These are phyloP conservation scores for Ceratocystis colombiana DNA, from an alignment of 2,329 filamentous ascomycete species.

Conservation along the genomic window DNA sequence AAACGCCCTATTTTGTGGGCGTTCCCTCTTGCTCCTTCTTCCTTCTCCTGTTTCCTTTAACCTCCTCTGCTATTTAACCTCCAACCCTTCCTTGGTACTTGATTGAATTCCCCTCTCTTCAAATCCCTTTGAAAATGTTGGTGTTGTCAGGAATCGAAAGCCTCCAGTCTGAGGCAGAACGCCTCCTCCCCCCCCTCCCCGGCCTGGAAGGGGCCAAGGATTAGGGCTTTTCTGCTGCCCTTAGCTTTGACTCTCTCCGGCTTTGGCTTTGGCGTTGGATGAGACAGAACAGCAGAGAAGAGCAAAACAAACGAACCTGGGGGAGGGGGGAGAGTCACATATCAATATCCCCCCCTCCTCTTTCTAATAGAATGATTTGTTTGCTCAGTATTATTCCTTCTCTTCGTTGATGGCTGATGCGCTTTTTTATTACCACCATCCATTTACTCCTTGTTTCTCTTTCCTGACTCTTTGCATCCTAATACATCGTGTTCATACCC, in stretches of 20 bases:
- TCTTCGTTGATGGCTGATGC: too few species aligned
- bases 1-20: constrained; percentile 5
- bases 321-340: too few species aligned
- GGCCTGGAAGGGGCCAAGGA: background rate
- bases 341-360: too few species aligned
- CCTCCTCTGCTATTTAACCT: background rate
- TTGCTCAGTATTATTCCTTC: too few species aligned
- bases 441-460: background rate
- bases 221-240: background rate
- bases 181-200: too few species aligned
- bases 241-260: background rate
- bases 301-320: too few species aligned
- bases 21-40: background rate
- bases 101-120: background rate
- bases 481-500: background rate
- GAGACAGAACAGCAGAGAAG: too few species aligned
- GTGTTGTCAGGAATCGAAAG: constrained; percentile 6
- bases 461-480: background rate
- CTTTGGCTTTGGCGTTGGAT: background rate
- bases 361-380: too few species aligned
- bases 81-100: background rate
- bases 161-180: background rate
- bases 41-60: background rate
- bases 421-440: too few species aligned
- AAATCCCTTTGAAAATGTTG: background rate